Conservation (phyloP, 1,284 basidiomycete species). For the Papiliotrema laurentii region DNA sequence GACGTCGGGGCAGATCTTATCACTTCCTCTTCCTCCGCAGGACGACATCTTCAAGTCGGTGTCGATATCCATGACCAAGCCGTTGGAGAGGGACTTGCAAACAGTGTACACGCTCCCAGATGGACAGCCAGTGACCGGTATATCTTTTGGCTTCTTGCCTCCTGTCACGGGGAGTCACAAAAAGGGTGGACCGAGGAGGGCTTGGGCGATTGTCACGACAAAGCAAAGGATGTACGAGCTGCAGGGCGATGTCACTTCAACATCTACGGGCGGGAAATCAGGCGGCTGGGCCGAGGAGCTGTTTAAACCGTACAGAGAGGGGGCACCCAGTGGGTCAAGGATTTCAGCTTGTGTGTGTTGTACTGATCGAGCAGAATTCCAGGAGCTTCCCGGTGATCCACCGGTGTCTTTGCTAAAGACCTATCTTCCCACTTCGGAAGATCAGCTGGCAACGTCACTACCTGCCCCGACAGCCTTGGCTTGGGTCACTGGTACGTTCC, state of each 20-base stretch:
- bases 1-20: conserved; percentile 74
- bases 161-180: conserved; percentile 7
- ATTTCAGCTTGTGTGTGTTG: conserved; percentile 6
- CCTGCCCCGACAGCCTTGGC: conserved; percentile 61
- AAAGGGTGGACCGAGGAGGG: conserved; percentile 22
- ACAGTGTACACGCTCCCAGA: conserved; percentile 74
- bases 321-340: conserved; percentile 71
- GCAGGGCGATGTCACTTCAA: conserved; percentile 55
- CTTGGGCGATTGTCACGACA: conserved; percentile 74
- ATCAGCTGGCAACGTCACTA: conserved; percentile 55
- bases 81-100: conserved; percentile 61
- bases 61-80: conserved; percentile 41
- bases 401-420: conserved; percentile 72
- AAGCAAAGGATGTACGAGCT: conserved; percentile 89
- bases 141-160: conserved; percentile 66
- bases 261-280: conserved; percentile 50
- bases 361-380: conserved; percentile 58
- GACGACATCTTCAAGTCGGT: conserved; percentile 89
- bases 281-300: conserved; percentile 67
- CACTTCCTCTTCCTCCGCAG: conserved; percentile 64
- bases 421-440: conserved; percentile 61
- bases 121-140: conserved; percentile 70
- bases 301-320: conserved; percentile 68
- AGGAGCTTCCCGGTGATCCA: conserved; percentile 74
- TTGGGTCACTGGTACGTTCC: conserved; percentile 74